These are phyloP conservation scores for Hippophae tibetana DNA, from an alignment of 306 rosid species.

Conservation along the genomic window DNA sequence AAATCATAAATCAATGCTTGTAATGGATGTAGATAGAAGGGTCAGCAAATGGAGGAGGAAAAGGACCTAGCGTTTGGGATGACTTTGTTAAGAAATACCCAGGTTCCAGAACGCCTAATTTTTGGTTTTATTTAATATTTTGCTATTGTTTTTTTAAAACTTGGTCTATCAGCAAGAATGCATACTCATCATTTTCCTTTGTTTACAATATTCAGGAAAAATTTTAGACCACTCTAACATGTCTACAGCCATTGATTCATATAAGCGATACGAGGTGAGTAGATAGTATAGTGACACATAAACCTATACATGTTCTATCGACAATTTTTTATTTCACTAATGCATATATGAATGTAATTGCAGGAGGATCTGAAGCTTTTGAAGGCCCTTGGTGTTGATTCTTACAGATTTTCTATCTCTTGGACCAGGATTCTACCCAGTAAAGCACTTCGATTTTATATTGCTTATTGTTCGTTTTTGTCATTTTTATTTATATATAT, in stretches of 20 bases:
- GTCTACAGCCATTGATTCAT: conserved; percentile 14
- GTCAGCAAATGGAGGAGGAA: conserved; percentile 7
- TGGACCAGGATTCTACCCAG: conserved; percentile 35
- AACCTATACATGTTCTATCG: neutral
- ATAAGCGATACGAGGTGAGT: conserved; percentile 15
- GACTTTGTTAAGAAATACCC: neutral
- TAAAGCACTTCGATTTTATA: neutral
- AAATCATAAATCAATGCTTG: too few relatives aligned
- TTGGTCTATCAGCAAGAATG: neutral
- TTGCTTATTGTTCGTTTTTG: neutral
- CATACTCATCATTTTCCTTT: neutral
- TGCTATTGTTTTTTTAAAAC: neutral
- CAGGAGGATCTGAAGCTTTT: conserved; percentile 28
- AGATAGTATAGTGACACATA: neutral
- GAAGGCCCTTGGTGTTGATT: conserved; percentile 18
- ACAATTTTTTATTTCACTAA: neutral
- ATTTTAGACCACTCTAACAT: conserved; percentile 1
- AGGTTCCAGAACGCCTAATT: conserved; percentile 1
- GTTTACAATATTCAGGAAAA: neutral
- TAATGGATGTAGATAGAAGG: conserved; percentile 1
- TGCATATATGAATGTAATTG: neutral
- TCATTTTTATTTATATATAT: too few relatives aligned
- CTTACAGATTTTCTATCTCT: conserved; percentile 31
- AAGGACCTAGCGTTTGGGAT: conserved; percentile 16
- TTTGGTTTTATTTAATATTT: too few relatives aligned